These are phyloP conservation scores for Mycena alexandri DNA, from an alignment of 768 basidiomycete species.

Conservation along the genomic window DNA sequence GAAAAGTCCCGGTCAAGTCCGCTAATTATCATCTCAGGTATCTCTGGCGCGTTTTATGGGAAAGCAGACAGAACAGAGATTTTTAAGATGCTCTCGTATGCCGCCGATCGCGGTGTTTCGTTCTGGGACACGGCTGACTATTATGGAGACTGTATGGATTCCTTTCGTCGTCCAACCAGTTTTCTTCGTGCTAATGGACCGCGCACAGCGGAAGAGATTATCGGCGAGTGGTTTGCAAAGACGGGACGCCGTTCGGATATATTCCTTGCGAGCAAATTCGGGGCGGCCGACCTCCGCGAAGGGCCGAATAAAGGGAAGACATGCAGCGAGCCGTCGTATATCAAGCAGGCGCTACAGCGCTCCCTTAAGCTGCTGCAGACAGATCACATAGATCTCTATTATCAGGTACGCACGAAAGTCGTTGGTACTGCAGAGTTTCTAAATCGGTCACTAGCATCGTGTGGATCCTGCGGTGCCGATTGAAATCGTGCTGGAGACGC, in stretches of 20 bases:
- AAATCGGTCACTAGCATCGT: constrained; percentile 33
- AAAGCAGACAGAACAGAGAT: constrained; percentile 24
- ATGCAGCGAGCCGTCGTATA: constrained; percentile 51
- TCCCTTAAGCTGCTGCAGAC: constrained; percentile 49
- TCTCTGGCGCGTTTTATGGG: constrained; percentile 37
- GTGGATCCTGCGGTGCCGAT: constrained; percentile 37
- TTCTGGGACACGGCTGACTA: constrained; percentile 60
- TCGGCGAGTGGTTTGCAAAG: constrained; percentile 56
- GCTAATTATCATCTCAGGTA: constrained; percentile 10
- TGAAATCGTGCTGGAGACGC: constrained; percentile 42
- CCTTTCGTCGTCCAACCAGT: too few species aligned
- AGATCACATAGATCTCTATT: constrained; percentile 48
- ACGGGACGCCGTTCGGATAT: constrained; percentile 47
- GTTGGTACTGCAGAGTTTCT: neutral
- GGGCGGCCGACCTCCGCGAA: constrained; percentile 36
- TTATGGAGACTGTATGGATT: constrained; percentile 42
- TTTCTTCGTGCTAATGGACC: neutral
- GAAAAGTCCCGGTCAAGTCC: neutral
- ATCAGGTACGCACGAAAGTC: constrained; percentile 33
- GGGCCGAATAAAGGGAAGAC: constrained; percentile 38
- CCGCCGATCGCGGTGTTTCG: constrained; percentile 50
- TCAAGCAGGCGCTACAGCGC: constrained; percentile 43
- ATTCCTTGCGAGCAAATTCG: constrained; percentile 66
- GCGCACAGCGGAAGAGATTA: constrained; percentile 45
- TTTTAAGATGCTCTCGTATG: constrained; percentile 30